Conservation (phyloP, 345 rosid species). For the Arabis alpina region DNA sequence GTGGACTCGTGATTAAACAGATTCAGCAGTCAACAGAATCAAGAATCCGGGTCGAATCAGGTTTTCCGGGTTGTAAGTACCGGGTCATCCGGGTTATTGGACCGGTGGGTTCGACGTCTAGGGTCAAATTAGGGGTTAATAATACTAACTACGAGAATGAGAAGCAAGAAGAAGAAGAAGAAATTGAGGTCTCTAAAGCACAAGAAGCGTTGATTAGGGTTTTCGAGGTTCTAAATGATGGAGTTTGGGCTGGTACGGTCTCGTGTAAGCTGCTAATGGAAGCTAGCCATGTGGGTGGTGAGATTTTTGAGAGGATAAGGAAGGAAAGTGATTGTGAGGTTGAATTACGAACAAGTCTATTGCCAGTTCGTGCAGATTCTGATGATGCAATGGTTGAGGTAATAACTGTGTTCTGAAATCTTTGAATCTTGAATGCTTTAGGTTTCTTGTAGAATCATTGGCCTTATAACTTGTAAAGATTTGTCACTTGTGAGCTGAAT, state of each 20-base stretch:
- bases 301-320: slow-evolving; percentile 63
- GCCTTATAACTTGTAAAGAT: neutral
- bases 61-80: slow-evolving; percentile 49
- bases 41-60: slow-evolving; percentile 62
- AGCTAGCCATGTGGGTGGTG: slow-evolving; percentile 56
- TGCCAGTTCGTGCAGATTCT: slow-evolving; percentile 56
- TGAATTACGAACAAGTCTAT: slow-evolving; percentile 49
- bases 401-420: too few relatives aligned
- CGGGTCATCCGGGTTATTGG: slow-evolving; percentile 56
- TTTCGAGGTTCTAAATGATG: slow-evolving; percentile 57
- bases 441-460: neutral
- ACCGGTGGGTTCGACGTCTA: slow-evolving; percentile 33
- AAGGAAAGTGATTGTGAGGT: slow-evolving; percentile 56
- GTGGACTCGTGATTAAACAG: slow-evolving; percentile 59
- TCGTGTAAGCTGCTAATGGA: slow-evolving; percentile 68
- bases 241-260: slow-evolving; percentile 47
- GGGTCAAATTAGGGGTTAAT: slow-evolving; percentile 15
- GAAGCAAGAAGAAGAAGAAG: slow-evolving; percentile 30
- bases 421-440: too few relatives aligned
- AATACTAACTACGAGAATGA: too few relatives aligned
- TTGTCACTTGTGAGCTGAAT: neutral
- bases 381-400: slow-evolving; percentile 74
- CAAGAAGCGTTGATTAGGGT: slow-evolving; percentile 73
- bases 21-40: slow-evolving; percentile 59
- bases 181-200: slow-evolving; percentile 57